Evolutionary conservation across 73 alveolate genomes (phyloP), one percentile per base, ranked within the genome.

Genomic region (Paramecium octaurelia): DNA sequence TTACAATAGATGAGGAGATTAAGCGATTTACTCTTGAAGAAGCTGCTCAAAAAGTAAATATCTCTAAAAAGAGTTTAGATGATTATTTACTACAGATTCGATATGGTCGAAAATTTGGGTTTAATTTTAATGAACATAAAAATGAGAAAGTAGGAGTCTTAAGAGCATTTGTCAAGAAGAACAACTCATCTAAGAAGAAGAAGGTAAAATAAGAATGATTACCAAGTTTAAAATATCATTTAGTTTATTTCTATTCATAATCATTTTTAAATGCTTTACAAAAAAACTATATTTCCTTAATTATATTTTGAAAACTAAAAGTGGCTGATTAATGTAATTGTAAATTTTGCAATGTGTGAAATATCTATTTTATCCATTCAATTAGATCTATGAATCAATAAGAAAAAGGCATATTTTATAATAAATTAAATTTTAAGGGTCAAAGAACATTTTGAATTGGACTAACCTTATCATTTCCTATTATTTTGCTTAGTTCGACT

Each of bases 91-190:
- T 93, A 16, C 40, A 93, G 68, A 93, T 93, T 16, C 20, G 96
- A 77, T 88, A 88, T 70, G 99, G 99, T 42, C 95, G 99, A 92
- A 93, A 86, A 58, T 96, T 94, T 50, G 99, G 99, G 29, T 98
- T 98, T 93, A 97, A 98, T 93, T 98, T 98, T 86, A 98, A 98
- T 93, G 98, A 97, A 85, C 99, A 98, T 94, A 97, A 97, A 88
- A 98, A 97, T 92, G 99, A 98, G 42, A 98, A 97, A 88, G 98
- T 97, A 0, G 99, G 99, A 11, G 95, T 96, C 34, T 93, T 98
- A 70, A 94, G 99, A 94, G 97, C 98, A 16, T 97, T 95, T 86
- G 98, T 97, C 58, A 97, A 96, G 94, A 96, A 98, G 91, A 93
- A 84, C 93, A 93, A 96, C 46, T 58, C 43, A 4, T 7, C 58